Percentiles rank a stretch among this genome's conserved stretches.
Conservation (phyloP, 2,329 filamentous ascomycete genomes). For the Pseudopyrenochaeta lycopersici region DNA sequence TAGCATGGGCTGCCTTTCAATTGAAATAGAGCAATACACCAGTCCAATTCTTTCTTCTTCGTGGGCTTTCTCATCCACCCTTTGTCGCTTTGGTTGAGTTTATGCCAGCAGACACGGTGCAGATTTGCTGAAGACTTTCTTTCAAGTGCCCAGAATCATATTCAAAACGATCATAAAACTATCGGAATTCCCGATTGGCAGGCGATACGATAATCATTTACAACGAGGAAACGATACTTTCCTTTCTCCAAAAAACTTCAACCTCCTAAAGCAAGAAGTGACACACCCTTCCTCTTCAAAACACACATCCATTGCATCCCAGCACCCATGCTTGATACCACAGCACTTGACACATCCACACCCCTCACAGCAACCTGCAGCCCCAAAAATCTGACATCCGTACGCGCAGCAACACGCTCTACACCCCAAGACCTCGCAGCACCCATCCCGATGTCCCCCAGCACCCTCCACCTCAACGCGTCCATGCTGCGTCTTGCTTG, state of each 20-base stretch:
- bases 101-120: no score
- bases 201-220: no score
- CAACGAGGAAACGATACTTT: not conserved
- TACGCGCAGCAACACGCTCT: not conserved
- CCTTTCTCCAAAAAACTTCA: not conserved
- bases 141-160: no score
- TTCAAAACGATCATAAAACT: no score
- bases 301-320: not conserved
- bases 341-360: constrained; percentile 8
- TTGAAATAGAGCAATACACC: not conserved
- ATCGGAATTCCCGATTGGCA: no score
- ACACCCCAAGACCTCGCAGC: not conserved
- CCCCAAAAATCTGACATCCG: not conserved
- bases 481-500: not conserved
- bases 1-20: not conserved
- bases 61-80: no score
- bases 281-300: not conserved
- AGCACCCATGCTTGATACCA: constrained; percentile 6
- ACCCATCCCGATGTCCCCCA: constrained; percentile 5
- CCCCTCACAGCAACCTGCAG: constrained; percentile 8
- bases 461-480: no score
- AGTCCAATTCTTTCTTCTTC: not conserved
- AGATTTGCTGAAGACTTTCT: no score
- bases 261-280: not conserved
- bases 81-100: no score